Evolutionary conservation across 148 eudicot species (phyloP), one percentile per base, ranked within the genome.

Genomic region (Gaultheria prostrata): DNA sequence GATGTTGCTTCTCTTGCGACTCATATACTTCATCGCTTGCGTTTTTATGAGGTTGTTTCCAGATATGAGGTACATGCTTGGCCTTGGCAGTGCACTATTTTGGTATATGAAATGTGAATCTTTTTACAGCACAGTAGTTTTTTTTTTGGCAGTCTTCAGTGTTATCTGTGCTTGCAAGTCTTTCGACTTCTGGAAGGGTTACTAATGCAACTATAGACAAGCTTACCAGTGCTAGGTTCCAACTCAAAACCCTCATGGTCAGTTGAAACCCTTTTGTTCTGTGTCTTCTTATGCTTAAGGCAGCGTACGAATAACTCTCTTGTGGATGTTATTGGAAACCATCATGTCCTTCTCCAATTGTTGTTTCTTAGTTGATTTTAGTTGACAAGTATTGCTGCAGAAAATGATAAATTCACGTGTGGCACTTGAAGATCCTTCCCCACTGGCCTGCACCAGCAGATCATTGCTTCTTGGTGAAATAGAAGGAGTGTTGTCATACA

Each of bases 361-460:
- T 67, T 83, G 45, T 79, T 72, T 78, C 83, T 76, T 82, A 51
- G 20, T 30, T 84, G 59, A 67, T 35, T 71, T 85, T 85, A 79
- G 73, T 85, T 86, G 82, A 86, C 77, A 82, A 89, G 45, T 86
- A 72, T 87, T 86, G 81, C 74, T 93, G 91, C 99, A 97, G 99
- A 95, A 93, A 87, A 81, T 95, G 89, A 85, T 93, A 85, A 92
- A 81, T 76, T 80, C 89, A 51, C 87, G 89, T 74, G 90, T 93
- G 48, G 94, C 93, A 82, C 87, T 97, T 89, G 96, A 97, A 77
- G 99, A 97, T 87, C 99, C 98, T 83, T 95, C 96, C 83, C 92
- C 92, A 79, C 82, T 90, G 70, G 96, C 98, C 80, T 85, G 90
- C 89, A 90, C 93, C 35, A 85, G 86, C 83, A 89, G 91, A 84